Base-by-base conservation (phyloP, 768 basidiomycete genomes). In the Roridomyces roridus region DNA sequence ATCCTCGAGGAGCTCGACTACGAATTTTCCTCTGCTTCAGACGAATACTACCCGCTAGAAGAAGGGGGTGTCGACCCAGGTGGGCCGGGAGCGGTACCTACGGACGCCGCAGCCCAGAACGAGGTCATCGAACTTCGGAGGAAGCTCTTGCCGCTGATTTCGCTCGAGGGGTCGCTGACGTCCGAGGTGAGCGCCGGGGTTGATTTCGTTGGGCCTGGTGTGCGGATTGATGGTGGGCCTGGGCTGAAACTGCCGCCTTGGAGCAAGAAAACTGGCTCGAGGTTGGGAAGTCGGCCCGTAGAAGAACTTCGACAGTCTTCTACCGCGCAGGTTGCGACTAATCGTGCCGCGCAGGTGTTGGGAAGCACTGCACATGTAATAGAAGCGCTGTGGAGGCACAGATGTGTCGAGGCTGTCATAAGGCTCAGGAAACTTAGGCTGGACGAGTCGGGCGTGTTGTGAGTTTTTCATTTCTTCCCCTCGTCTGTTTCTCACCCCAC, bases 401-500 rank as follows among this genome's bases (percentile, higher is more conserved):
- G 83, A n/a, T 78, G 80, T 1, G 85, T 92, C 28, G 80, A 78
- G 64, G 72, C 78, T 54, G 74, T 91, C 23, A 37, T 91, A 45
- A 74, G 81, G 43, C 70, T 77, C 28, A 80, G 85, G 48, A 85
- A 83, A 66, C 74, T 92, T 59, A 79, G 82, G 51, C 76, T 93
- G 6, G 88, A 92, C 53, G 91, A 94, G 66, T 89, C 87, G 11
- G 88, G 87, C 4, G 74, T 85, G 24, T 92, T 88, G 91, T 93
- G 68, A 67, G 88, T 72, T 6, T 28, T 39, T 57, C 52, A 59
- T 31, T 51, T 54, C 56, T 25, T 31, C 35, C 55, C 63, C 23
- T 60, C 18, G 31, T 52, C 48, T 53, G 20, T 25, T 5, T 37
- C 51, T 10, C 55, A n/a, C n/a, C n/a, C n/a, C n/a, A n/a, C n/a